These are phyloP conservation scores for Saururus chinensis DNA, from an alignment of 164 flowering plant species.

Conservation along the genomic window DNA sequence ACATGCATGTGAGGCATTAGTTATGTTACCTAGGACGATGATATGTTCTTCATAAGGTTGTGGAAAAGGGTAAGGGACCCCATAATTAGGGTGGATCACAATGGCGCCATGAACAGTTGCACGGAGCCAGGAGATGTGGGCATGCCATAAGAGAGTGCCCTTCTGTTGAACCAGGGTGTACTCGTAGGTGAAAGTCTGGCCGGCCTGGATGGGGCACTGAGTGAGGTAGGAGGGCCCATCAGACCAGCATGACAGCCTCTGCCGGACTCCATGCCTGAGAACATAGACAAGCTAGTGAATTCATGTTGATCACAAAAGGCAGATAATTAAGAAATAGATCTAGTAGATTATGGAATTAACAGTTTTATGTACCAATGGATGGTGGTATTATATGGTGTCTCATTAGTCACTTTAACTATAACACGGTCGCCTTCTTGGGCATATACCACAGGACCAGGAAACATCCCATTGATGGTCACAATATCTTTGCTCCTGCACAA, in stretches of 20 bases:
- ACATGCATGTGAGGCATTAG: too few relatives aligned
- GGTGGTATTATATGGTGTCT: slow-evolving; percentile 45
- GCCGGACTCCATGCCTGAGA: slow-evolving; percentile 61
- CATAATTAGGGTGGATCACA: slow-evolving; percentile 40
- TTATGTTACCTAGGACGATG: slow-evolving; percentile 43
- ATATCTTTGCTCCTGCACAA: slow-evolving; percentile 40
- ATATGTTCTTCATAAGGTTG: slow-evolving; percentile 38
- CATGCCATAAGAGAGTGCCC: too few relatives aligned
- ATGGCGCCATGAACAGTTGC: slow-evolving; percentile 63
- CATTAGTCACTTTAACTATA: slow-evolving; percentile 42
- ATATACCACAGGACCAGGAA: slow-evolving; percentile 52
- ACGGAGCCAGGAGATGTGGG: slow-evolving; percentile 60
- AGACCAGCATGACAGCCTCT: slow-evolving; percentile 45
- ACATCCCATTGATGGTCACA: slow-evolving; percentile 45
- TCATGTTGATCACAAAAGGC: background rate
- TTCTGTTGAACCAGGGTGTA: slow-evolving; percentile 44
- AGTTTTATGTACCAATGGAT: slow-evolving; percentile 50
- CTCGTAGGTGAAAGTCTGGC: slow-evolving; percentile 44
- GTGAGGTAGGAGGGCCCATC: slow-evolving; percentile 71
- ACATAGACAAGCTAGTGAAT: background rate
- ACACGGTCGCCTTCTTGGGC: slow-evolving; percentile 61
- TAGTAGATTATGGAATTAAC: background rate
- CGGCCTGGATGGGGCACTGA: slow-evolving; percentile 61
- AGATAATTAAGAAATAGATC: background rate
- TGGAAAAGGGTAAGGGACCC: slow-evolving; percentile 42